Evolutionary conservation across 164 flowering plant genomes (phyloP), one percentile per base, ranked within the genome.

Genomic region (Aristolochia californica): DNA sequence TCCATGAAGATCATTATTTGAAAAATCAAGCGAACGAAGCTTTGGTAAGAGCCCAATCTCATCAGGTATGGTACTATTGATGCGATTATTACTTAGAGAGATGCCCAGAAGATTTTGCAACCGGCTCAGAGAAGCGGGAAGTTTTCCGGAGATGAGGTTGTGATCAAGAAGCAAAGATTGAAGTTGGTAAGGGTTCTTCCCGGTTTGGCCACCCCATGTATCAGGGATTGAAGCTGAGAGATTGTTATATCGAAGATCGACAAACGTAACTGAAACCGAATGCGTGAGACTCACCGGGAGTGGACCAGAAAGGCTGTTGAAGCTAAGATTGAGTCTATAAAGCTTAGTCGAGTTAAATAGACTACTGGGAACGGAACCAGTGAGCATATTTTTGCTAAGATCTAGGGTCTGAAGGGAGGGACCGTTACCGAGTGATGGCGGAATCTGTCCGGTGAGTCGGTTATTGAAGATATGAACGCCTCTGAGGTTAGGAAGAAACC

Each of bases 391-490:
- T 52, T 77, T 80, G 62, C 97, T 84, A 4, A 90, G 55, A 75
- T 94, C 96, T 59, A 94, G 72, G 58, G 75, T 69, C 59, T 80
- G 90, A 45, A 94, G 86, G 48, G 58, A 22, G 38, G 71, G 83
- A 47, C 80, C 70, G 48, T 68, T 68, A 30, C 84, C 85, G 38
- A 94, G 65, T 0, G 96, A 81, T 5, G 86, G 74, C 52, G 97
- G 97, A 49, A 94, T 72, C 0, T 83, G 69, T 30, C 99, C 99
- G 0, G 97, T 79, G 48, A 94, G 80, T 59, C 77, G 70, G 57
- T 94, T 94, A 57, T 94, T 87, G 80, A 83, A 89, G 45, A 94
- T 80, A 58, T 76, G 69, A 63, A 94, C 69, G 0, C 93, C 96
- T 74, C 88, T 77, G 45, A 94, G 91, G 63, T 76, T 72, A 0